Evolutionary conservation across 1,139 yeast species (phyloP), one percentile per base, ranked within the genome.

Genomic region (Yamadazyma songkhlaensis): DNA sequence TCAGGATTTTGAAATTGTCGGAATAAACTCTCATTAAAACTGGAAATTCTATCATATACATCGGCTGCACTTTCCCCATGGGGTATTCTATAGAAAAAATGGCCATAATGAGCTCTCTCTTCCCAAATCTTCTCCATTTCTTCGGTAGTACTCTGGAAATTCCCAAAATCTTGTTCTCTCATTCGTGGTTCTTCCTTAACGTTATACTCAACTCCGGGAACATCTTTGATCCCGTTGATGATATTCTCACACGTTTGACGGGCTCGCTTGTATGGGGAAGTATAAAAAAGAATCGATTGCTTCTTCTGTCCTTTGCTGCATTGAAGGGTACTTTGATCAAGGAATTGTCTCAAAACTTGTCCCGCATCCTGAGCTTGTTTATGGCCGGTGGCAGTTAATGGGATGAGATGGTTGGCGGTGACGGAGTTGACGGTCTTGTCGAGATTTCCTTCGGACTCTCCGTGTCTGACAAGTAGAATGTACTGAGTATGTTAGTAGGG

Each of bases 1-100:
- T 74, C 68, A 15, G 75, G 81, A 36, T 69, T 67, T 41, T 77
- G 78, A 54, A 89, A 89, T 54, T 85, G 94, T 30, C 97, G 70
- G 57, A 82, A 87, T 32, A 89, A 60, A 0, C 95, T 79, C 57
- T 88, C 96, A 55, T 88, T 88, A 59, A 89, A 89, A 26, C 94
- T 85, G 2, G 96, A 85, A 43, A 90, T 84, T 34, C 97, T 66
- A 57, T 89, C 96, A 60, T 81, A 89, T 3, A 89, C 96, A 59
- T 89, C 97, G 0, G 97, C 97, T 0, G 96, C 97, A 51, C 92
- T 83, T 57, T 89, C 97, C 4, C 97, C 97, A 53, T 85, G 81
- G 9, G 96, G 96, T 25, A 89, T 89, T 39, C 97, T 63, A 56
- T 84, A 89, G 60, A 89, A 89, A 40, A 89, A 89, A 60, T 88